Evolutionary conservation across 2,329 filamentous ascomycete genomes (phyloP).

Genomic region (Xylariales sp.): DNA sequence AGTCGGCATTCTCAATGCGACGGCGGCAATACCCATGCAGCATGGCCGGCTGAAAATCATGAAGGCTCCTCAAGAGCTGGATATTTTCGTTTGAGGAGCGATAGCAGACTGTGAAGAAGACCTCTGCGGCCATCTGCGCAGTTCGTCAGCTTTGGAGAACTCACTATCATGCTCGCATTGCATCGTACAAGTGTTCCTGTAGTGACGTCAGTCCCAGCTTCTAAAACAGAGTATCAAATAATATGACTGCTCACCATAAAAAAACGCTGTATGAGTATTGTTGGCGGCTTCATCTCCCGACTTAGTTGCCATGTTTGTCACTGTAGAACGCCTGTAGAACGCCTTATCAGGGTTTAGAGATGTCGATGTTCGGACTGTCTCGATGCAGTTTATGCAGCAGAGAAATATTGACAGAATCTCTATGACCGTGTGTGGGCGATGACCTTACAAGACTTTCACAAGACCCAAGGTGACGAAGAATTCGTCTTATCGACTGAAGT

Average conservation of each 20-base stretch:
- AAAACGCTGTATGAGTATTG: constrained; percentile 42
- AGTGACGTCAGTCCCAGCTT: constrained; percentile 18
- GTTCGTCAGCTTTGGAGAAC: no score
- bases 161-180: no score
- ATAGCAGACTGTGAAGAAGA: constrained; percentile 84
- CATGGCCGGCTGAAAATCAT: constrained; percentile 67
- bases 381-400: no score
- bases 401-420: no score
- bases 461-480: no score
- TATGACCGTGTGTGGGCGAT: no score
- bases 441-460: no score
- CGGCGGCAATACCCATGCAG: constrained; percentile 67
- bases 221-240: no score
- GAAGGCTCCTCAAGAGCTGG: constrained; percentile 41
- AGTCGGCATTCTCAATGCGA: constrained; percentile 67
- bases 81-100: constrained; percentile 47
- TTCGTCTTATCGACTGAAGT: no score
- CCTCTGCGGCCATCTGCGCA: constrained; percentile 71
- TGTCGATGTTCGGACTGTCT: no score
- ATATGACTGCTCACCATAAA: constrained; percentile 58
- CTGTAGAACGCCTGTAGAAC: not conserved
- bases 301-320: constrained; percentile 10
- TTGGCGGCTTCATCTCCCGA: constrained; percentile 12
- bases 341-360: no score
- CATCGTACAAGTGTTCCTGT: constrained; percentile 38